Conservation (phyloP, 78 protist species). For the Cavenderia fasciculata region DNA sequence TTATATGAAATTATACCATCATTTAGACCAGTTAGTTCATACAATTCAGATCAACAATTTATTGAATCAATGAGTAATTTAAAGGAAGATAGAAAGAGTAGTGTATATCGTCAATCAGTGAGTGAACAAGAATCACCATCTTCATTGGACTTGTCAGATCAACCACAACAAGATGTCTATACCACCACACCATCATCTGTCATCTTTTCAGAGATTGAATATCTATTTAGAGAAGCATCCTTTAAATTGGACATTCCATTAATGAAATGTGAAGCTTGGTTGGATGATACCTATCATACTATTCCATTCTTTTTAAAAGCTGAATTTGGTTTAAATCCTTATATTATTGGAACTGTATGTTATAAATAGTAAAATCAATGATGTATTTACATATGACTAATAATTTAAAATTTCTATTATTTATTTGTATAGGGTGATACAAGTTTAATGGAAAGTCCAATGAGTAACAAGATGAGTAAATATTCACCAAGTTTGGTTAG, state of each 20-base stretch:
- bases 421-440: not conserved
- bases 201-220: conserved; percentile 47
- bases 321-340: conserved; percentile 37
- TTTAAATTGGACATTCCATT: conserved; percentile 42
- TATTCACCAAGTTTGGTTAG: conserved; percentile 14
- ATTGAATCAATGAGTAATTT: conserved; percentile 48
- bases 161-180: too few species aligned
- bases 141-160: not conserved
- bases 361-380: not conserved
- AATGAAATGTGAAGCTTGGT: conserved; percentile 72
- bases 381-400: not conserved
- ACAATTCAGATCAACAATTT: conserved; percentile 38
- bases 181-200: conserved; percentile 43
- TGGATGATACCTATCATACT: conserved; percentile 29
- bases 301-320: conserved; percentile 65
- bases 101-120: too few species aligned
- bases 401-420: too few species aligned
- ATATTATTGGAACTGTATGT: not conserved
- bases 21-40: conserved; percentile 31
- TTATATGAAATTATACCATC: conserved; percentile 57
- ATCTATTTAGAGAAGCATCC: conserved; percentile 71
- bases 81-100: conserved; percentile 34
- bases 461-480: not conserved
- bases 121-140: not conserved
- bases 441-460: not conserved